Percentiles rank a stretch among this genome's conserved stretches.
Evolutionary conservation across 805 yeast genomes (phyloP).

Genomic region (Dipodascus geniculatus): DNA sequence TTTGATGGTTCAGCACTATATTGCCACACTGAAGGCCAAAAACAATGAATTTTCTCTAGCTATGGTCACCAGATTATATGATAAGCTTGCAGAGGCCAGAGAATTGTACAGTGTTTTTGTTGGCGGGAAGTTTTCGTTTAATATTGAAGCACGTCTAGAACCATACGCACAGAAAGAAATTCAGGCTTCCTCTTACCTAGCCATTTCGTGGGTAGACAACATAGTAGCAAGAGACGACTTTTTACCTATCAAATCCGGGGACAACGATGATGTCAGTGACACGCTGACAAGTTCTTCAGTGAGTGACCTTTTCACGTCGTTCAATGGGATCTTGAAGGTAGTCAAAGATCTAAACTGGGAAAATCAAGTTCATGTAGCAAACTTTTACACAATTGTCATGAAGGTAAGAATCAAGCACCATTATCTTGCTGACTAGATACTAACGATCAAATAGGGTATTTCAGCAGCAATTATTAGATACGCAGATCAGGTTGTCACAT

Average conservation of each 20-base stretch:
- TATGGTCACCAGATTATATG: conserved; percentile 49
- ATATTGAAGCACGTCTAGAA: conserved; percentile 45
- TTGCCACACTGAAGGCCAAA: conserved; percentile 13
- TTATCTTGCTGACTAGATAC: conserved; percentile 29
- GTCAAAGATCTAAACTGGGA: conserved; percentile 55
- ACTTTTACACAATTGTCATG: conserved; percentile 46
- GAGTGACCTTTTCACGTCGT: conserved; percentile 51
- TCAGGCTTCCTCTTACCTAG: conserved; percentile 32
- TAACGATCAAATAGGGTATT: conserved; percentile 13
- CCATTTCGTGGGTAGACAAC: conserved; percentile 37
- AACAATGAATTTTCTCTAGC: conserved; percentile 29
- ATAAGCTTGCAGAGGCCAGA: conserved; percentile 40
- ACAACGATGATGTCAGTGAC: conserved; percentile 26
- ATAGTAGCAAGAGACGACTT: conserved; percentile 51
- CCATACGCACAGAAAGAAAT: conserved; percentile 34
- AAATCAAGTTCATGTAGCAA: conserved; percentile 49
- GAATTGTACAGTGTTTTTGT: conserved; percentile 36
- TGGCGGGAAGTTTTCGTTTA: conserved; percentile 34
- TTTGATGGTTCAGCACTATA: conserved; percentile 23
- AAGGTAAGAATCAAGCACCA: conserved; percentile 29
- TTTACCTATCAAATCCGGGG: conserved; percentile 28
- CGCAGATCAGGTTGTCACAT: conserved; percentile 16
- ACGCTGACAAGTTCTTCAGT: conserved; percentile 46
- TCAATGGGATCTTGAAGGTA: conserved; percentile 45
- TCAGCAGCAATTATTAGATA: conserved; percentile 3